Evolutionary conservation across 108 stramenopile species (phyloP).

Genomic region (Skeletonema menzelii): DNA sequence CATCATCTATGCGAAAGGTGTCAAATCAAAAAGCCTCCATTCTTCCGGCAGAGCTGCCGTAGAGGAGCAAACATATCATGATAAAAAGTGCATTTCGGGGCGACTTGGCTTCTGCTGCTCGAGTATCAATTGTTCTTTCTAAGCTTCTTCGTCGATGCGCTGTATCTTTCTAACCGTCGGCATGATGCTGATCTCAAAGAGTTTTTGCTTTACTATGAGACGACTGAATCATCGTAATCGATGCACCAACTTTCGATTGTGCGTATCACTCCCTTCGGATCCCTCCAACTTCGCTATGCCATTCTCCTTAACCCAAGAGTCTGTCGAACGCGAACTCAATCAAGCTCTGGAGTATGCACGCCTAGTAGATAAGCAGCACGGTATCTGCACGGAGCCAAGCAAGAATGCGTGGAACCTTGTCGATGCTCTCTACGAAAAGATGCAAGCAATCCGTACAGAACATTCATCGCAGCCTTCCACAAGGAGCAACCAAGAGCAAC

Average conservation of each 20-base stretch:
- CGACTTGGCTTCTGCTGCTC: too few species aligned
- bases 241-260: background rate
- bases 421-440: conserved; percentile 27
- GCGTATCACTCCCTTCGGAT: background rate
- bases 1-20: too few species aligned
- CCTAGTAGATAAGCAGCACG: conserved; percentile 29
- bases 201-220: background rate
- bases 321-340: conserved; percentile 21
- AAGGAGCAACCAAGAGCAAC: background rate
- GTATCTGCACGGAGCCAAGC: conserved; percentile 33
- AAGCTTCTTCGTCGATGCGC: background rate
- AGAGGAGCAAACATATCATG: too few species aligned
- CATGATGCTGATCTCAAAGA: background rate
- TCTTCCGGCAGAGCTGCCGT: background rate
- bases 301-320: background rate
- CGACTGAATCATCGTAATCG: background rate
- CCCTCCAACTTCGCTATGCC: background rate
- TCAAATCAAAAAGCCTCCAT: too few species aligned
- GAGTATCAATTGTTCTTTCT: background rate
- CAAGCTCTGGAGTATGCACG: conserved; percentile 25
- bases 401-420: conserved; percentile 23
- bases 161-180: background rate
- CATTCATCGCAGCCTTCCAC: background rate
- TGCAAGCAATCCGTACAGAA: background rate
- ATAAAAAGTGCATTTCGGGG: too few species aligned